Evolutionary conservation across 306 rosid species (phyloP).

Genomic region (Quercus suber): DNA sequence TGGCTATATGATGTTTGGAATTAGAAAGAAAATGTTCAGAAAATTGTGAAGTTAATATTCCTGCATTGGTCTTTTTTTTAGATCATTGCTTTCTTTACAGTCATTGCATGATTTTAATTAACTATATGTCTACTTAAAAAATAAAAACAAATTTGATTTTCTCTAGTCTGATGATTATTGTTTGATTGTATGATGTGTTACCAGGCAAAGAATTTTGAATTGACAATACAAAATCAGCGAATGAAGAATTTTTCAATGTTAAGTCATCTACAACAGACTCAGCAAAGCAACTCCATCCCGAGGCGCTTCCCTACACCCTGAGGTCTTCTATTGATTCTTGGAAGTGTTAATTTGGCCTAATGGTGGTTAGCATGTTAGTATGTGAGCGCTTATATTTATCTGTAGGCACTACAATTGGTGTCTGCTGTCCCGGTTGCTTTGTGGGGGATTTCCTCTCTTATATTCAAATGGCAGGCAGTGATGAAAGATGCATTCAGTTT

Average conservation of each 20-base stretch:
- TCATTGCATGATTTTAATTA: background rate
- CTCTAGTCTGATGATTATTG: background rate
- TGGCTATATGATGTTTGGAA: background rate
- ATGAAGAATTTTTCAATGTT: too few relatives aligned
- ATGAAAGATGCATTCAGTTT: background rate
- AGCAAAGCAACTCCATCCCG: slow-evolving; percentile 77
- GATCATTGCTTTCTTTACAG: background rate
- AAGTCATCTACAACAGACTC: slow-evolving; percentile 73
- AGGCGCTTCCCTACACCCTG: slow-evolving; percentile 56
- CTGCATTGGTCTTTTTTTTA: background rate
- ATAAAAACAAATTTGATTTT: too few relatives aligned
- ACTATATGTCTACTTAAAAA: background rate
- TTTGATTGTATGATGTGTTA: background rate
- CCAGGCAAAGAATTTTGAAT: slow-evolving; percentile 73
- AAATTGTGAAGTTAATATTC: background rate
- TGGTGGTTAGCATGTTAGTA: background rate
- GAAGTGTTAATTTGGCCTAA: background rate
- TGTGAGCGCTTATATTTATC: background rate
- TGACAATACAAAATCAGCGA: slow-evolving; percentile 33
- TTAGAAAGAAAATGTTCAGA: background rate
- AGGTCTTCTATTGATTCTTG: background rate
- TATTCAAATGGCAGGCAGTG: background rate
- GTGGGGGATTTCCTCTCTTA: background rate
- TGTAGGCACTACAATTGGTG: background rate
- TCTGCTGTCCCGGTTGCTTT: background rate